Evolutionary conservation across 2,329 filamentous ascomycete species (phyloP).

Genomic region (Apiospora saccharicola): DNA sequence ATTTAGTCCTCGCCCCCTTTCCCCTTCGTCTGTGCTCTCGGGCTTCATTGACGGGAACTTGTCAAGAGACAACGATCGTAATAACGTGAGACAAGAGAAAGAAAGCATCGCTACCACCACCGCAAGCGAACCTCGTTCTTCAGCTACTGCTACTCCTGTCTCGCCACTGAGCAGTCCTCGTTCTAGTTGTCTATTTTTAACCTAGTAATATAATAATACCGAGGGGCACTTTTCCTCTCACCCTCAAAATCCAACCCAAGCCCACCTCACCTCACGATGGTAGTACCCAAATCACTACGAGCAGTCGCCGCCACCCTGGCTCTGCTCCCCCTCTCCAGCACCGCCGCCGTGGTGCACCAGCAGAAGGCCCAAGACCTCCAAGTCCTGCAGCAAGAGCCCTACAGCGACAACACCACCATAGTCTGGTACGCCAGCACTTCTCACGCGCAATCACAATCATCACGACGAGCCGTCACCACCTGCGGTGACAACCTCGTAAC

Average conservation of each 20-base stretch:
- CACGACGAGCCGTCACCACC: neutral
- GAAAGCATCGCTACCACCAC: neutral
- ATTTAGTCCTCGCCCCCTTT: neutral
- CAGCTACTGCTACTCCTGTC: constrained; percentile 1
- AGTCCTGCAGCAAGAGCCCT: neutral
- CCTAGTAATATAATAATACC: neutral
- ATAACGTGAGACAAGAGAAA: neutral
- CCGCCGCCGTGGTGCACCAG: neutral
- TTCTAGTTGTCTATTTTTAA: neutral
- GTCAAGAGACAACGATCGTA: neutral
- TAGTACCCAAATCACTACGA: neutral
- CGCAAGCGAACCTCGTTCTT: neutral
- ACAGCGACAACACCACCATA: constrained; percentile 7
- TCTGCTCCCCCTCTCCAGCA: neutral
- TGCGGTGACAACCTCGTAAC: constrained; percentile 21
- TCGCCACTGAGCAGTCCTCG: neutral
- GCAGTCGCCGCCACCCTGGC: neutral
- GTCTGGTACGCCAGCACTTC: neutral
- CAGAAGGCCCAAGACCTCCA: neutral
- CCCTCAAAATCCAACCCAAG: neutral
- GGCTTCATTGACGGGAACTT: neutral
- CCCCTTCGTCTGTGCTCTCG: neutral
- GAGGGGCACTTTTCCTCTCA: neutral
- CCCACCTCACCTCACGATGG: neutral
- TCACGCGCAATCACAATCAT: neutral